Evolutionary conservation across 2,329 filamentous ascomycete species (phyloP), one percentile per base, ranked within the genome.

Genomic region (Rhinocladiella similis): DNA sequence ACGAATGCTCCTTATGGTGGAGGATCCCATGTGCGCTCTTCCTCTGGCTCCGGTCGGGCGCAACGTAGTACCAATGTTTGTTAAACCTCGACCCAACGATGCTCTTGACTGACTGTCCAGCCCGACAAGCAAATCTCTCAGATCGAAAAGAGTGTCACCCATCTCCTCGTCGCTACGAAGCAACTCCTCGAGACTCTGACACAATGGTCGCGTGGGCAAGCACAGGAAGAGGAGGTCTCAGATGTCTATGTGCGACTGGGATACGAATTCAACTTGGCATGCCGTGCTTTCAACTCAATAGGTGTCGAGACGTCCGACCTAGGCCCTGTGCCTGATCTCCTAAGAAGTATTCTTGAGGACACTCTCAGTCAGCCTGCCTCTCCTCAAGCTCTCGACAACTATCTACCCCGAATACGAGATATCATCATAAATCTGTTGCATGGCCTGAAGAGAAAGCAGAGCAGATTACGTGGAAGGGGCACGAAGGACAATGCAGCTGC

Each of bases 181-280:
- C 92, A 97, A 75, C 86, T 99, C 2, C 87, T 99, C 60, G 94
- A 99, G 77, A 99, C 93, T 5, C 80, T 99, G 60, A 99, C 94
- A 46, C 89, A 96, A 80, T 99, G 94, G 94, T 99, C 94, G 57
- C 90, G 93, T 55, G 88, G 90, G 60, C 87, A 89, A 67, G 92
- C 94, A 53, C 92, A 91, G 62, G 94, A 99, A 75, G 89, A 88
- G 60, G 90, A 97, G 72, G 94, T 99, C 57, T 97, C 94, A 12
- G 94, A 99, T 72, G 94, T 99, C 66, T 99, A 99, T 71, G 94
- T 99, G 59, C 88, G 94, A 59, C 79, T 99, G 60, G 94, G 94
- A 46, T 99, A 99, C 75, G 94, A 99, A 75, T 99, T 99, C 81
- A 99, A 99, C 75, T 94, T 99, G 78, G 94, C 94, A 25, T 97